Evolutionary conservation across 306 rosid genomes (phyloP), one percentile per base, ranked within the genome.

Genomic region (Pyrus communis): DNA sequence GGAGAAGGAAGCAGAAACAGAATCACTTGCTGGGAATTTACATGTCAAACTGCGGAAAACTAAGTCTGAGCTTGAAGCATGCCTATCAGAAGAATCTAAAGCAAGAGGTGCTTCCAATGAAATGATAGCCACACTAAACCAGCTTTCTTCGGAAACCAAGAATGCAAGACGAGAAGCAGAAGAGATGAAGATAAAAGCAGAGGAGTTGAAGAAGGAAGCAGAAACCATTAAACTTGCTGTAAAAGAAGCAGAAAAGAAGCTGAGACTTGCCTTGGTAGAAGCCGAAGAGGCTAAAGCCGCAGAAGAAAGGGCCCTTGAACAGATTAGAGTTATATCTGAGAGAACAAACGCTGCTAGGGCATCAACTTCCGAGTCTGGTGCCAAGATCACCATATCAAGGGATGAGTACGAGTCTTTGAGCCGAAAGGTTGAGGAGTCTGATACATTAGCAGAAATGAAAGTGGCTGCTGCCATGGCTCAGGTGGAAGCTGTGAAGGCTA

Each of bases 401-500:
- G 98, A 96, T 31, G 99, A 96, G 81, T 89, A 81, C 6, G 93
- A 92, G 77, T 91, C 99, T 0, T 77, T 92, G 71, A 91, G 93
- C 77, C 87, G 84, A 49, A 96, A 92, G 82, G 96, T 96, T 73
- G 98, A 88, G 84, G 98, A 92, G 84, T 91, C 97, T 2, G 91
- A 91, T 78, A 87, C 84, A 60, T 85, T 96, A 80, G 87, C 99
- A 4, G 94, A 89, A 77, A 92, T 96, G 99, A 92, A 88, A 84
- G 91, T 96, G 67, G 99, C 92, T 69, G 99, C 99, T 58, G 99
- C 99, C 54, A 38, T 84, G 86, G 99, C 99, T 70, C 98, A 92
- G 85, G 99, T 85, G 71, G 98, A 91, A 81, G 99, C 99, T n/a
- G 99, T 96, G 89, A 96, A 84, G 85, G 97, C 99, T 73, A 87